These are phyloP conservation scores for Trichophyton schoenleinii DNA, from an alignment of 2,329 filamentous ascomycete species.

Conservation along the genomic window DNA sequence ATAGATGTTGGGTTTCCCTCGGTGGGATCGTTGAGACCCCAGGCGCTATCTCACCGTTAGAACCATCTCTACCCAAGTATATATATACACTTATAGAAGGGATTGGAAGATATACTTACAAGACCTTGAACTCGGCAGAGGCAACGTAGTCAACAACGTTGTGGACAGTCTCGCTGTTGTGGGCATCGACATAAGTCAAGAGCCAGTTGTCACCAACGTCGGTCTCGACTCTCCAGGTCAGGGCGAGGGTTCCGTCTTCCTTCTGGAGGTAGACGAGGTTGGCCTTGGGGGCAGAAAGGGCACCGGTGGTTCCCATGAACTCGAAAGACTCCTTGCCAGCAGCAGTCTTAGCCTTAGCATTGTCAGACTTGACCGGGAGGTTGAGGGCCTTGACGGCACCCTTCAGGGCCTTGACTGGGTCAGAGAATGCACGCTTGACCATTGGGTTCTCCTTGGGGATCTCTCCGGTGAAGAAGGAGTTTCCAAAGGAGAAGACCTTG, in stretches of 20 bases:
- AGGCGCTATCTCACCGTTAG: slow-evolving; percentile 4
- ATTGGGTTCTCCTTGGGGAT: slow-evolving; percentile 8
- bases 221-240: slow-evolving; percentile 12
- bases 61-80: neutral
- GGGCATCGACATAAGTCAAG: slow-evolving; percentile 10
- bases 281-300: slow-evolving; percentile 9
- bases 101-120: slow-evolving; percentile 3
- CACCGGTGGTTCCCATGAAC: slow-evolving; percentile 11
- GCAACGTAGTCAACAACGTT: slow-evolving; percentile 10
- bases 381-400: slow-evolving; percentile 7
- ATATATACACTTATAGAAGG: too few relatives aligned
- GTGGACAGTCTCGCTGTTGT: slow-evolving; percentile 10
- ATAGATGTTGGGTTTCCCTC: slow-evolving; percentile 5
- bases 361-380: slow-evolving; percentile 9
- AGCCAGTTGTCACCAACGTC: slow-evolving; percentile 13
- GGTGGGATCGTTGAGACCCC: slow-evolving; percentile 11
- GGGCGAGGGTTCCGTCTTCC: slow-evolving; percentile 7
- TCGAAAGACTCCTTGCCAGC: slow-evolving; percentile 9
- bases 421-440: slow-evolving; percentile 6
- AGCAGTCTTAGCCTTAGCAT: slow-evolving; percentile 5
- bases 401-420: slow-evolving; percentile 10
- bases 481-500: slow-evolving; percentile 12
- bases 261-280: slow-evolving; percentile 11
- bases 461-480: slow-evolving; percentile 10
- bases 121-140: slow-evolving; percentile 9